Evolutionary conservation across 768 basidiomycete genomes (phyloP).

Genomic region (Termitomyces sp.): DNA sequence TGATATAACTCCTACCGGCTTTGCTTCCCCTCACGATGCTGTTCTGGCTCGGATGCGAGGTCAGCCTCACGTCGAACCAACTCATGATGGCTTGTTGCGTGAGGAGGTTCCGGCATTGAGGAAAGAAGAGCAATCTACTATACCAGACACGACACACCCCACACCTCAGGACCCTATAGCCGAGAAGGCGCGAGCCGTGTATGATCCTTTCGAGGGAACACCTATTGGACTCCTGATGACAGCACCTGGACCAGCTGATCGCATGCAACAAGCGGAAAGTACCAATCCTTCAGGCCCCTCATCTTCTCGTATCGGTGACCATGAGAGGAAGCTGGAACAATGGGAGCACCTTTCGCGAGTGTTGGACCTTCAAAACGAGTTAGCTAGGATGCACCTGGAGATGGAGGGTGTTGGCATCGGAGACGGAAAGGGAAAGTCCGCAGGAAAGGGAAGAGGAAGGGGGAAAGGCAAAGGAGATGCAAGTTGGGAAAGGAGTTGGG

Average conservation of each 20-base stretch:
- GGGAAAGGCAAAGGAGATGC: conserved; percentile 16
- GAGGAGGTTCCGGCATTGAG: neutral
- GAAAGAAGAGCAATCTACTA: neutral
- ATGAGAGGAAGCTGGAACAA: conserved; percentile 39
- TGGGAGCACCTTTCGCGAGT: conserved; percentile 69
- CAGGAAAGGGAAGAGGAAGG: conserved; percentile 25
- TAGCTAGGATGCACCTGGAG: conserved; percentile 66
- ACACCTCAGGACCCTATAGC: conserved; percentile 2
- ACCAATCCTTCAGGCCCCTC: neutral
- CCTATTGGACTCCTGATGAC: conserved; percentile 31
- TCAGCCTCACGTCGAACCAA: conserved; percentile 11
- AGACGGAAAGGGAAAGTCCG: conserved; percentile 27
- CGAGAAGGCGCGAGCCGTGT: conserved; percentile 16
- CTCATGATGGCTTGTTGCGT: conserved; percentile 10
- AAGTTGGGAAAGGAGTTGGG: conserved; percentile 6
- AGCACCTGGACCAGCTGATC: conserved; percentile 5
- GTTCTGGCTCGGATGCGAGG: conserved; percentile 48
- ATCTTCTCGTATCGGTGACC: conserved; percentile 9
- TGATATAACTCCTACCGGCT: conserved; percentile 2
- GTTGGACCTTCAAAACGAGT: conserved; percentile 66
- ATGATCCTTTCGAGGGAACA: conserved; percentile 45
- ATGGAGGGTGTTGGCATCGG: conserved; percentile 62
- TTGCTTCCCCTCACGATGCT: conserved; percentile 59
- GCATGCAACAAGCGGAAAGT: conserved; percentile 5
- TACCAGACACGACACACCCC: neutral